A percentile compares a stretch with the other conserved stretches of the same genome.
These are phyloP conservation scores for Colletotrichum gigasporum DNA, from an alignment of 2,329 filamentous ascomycete genomes.

Conservation along the genomic window DNA sequence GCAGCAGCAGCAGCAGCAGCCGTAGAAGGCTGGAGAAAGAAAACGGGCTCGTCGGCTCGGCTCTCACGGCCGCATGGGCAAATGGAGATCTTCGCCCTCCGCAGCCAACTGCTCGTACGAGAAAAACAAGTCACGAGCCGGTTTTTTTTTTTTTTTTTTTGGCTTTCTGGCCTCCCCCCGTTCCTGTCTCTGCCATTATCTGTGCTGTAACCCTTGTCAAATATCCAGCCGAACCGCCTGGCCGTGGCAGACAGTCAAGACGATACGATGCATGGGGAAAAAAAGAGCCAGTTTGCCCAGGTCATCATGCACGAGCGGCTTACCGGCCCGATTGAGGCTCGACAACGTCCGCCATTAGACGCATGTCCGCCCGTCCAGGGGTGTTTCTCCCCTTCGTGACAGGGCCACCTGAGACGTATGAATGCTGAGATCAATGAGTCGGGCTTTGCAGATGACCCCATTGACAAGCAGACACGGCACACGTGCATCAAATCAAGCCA, in stretches of 20 bases:
- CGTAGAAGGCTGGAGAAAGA: background rate
- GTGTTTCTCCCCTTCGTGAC: background rate
- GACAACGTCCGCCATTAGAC: background rate
- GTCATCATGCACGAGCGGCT: background rate
- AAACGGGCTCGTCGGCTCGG: background rate
- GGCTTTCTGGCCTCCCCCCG: too few relatives aligned
- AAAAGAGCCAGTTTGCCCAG: too few relatives aligned
- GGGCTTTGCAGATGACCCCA: background rate
- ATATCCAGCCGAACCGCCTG: too few relatives aligned
- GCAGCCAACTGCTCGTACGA: slow-evolving; percentile 8
- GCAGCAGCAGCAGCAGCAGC: too few relatives aligned
- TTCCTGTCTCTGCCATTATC: too few relatives aligned
- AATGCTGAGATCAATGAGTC: background rate
- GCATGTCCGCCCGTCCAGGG: background rate
- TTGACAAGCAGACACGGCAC: background rate
- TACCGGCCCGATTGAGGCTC: background rate
- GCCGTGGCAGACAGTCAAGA: too few relatives aligned
- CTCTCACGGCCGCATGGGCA: background rate
- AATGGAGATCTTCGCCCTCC: slow-evolving; percentile 12
- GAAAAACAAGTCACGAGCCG: too few relatives aligned
- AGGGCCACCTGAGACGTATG: slow-evolving; percentile 1
- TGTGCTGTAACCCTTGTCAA: too few relatives aligned
- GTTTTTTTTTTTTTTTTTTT: too few relatives aligned
- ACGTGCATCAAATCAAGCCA: background rate
- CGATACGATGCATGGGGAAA: too few relatives aligned